Base-by-base conservation (phyloP, 345 rosid species). In the Euphorbia tirucalli region DNA sequence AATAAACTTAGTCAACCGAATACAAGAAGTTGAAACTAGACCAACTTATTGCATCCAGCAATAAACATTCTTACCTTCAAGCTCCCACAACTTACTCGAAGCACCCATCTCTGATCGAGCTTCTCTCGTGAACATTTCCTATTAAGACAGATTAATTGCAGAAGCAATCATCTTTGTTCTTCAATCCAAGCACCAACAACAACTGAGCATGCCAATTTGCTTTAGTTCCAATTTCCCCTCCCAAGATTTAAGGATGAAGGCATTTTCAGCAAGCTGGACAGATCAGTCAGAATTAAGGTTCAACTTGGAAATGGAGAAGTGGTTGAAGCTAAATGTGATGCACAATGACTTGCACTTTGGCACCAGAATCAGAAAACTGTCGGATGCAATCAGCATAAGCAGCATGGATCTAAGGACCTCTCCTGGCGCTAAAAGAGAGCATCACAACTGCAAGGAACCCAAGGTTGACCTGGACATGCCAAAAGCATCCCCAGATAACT, bases 1-100 rank as follows among this genome's bases (percentile, higher is more conserved):
- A 70, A 43, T 65, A 32, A 66, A n/a, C 69, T 50, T 19, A 18
- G 44, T 46, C 27, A 50, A 32, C 30, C 3, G 35, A 19, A 39
- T 52, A 60, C 0, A 25, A 24, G 32, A 60, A 35, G 43, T 35
- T 70, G 35, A 70, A 44, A 19, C 11, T n/a, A 66, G 30, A 66
- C 60, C 58, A 32, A 15, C 61, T 18, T 28, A 57, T 39, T 28
- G 30, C 28, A 27, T 32, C 48, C 35, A 18, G 7, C 55, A 18
- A 22, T 24, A 63, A 11, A 5, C 18, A 56, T 76, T 72, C 67
- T 68, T 74, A 82, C 84, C 85, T 61, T 69, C 1, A 50, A 71
- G 43, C 37, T 69, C 58, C 74, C 31, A 59, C 27, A 70, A 61
- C 71, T 74, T 21, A 64, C 75, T 70, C 50, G 65, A 65, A 27